A percentile compares a stretch with the other conserved stretches of the same genome.
Conservation (phyloP, 257 asterid genomes). For the Scutellaria minor region DNA sequence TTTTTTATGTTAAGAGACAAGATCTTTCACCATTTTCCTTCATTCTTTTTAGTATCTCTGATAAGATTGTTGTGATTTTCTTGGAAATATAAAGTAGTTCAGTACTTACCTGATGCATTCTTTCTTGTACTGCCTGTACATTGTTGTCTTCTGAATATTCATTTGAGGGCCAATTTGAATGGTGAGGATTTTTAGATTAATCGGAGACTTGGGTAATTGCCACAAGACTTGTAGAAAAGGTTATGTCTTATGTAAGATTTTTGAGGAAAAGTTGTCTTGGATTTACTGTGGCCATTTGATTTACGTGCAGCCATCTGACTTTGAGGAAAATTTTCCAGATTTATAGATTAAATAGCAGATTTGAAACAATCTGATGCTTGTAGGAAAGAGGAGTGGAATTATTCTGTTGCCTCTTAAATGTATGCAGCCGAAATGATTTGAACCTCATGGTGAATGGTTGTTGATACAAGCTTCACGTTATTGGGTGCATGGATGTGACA, state of each 20-base stretch:
- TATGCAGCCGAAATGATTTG: slow-evolving; percentile 16
- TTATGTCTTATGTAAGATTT: not conserved
- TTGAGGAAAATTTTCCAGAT: not conserved
- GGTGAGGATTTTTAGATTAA: not conserved
- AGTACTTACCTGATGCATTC: slow-evolving; percentile 15
- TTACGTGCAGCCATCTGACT: not conserved
- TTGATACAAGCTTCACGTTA: not conserved
- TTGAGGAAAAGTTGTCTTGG: slow-evolving; percentile 7
- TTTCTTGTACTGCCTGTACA: not conserved
- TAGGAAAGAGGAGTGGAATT: slow-evolving; percentile 2
- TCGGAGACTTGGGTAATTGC: not conserved
- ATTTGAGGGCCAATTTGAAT: not conserved
- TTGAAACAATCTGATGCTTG: slow-evolving; percentile 18
- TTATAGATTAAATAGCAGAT: not conserved
- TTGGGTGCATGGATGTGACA: slow-evolving; percentile 24
- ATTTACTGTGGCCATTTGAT: not conserved
- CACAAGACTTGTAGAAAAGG: slow-evolving; percentile 1
- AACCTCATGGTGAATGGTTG: slow-evolving; percentile 20
- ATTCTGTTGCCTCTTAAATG: not conserved
- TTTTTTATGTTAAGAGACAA: not conserved
- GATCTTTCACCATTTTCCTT: not conserved
- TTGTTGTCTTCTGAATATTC: not conserved
- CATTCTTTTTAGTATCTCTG: not conserved
- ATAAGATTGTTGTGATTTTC: not conserved
- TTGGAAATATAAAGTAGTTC: slow-evolving; percentile 3